Evolutionary conservation across 2,329 filamentous ascomycete species (phyloP).

Genomic region (Plectosphaerella plurivora): DNA sequence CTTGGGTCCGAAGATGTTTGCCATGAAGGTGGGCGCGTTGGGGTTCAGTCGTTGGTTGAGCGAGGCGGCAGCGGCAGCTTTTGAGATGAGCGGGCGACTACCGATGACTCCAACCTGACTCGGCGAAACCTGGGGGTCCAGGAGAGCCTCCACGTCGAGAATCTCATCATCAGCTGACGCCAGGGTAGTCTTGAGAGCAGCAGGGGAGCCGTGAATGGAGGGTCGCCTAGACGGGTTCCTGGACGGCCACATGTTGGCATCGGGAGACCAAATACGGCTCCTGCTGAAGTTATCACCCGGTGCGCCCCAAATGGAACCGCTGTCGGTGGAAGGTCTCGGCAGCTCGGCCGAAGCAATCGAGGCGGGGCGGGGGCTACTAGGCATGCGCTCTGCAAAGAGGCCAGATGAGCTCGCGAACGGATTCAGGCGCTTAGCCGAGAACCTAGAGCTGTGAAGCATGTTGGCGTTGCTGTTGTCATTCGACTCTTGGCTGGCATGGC

Average conservation of each 20-base stretch:
- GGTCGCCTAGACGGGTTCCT: slow-evolving; percentile 74
- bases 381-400: slow-evolving; percentile 49
- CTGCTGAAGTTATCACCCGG: slow-evolving; percentile 37
- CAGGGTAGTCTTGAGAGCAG: slow-evolving; percentile 54
- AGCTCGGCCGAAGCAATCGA: slow-evolving; percentile 68
- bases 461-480: slow-evolving; percentile 31
- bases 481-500: slow-evolving; percentile 35
- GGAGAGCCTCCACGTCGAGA: slow-evolving; percentile 51
- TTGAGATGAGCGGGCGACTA: slow-evolving; percentile 50
- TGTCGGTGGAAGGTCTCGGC: slow-evolving; percentile 75
- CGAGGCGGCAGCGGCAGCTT: slow-evolving; percentile 31
- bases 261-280: slow-evolving; percentile 61
- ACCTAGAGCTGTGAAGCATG: slow-evolving; percentile 17
- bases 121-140: slow-evolving; percentile 47
- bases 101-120: slow-evolving; percentile 71
- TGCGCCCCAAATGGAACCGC: slow-evolving; percentile 68
- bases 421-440: slow-evolving; percentile 38
- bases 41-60: slow-evolving; percentile 72
- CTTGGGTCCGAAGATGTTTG: slow-evolving; percentile 54
- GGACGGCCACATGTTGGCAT: slow-evolving; percentile 47
- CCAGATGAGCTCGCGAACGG: slow-evolving; percentile 46
- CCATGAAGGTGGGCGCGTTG: slow-evolving; percentile 82
- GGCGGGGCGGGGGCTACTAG: slow-evolving; percentile 59
- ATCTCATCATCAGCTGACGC: slow-evolving; percentile 63
- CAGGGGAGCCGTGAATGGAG: slow-evolving; percentile 74